Evolutionary conservation across 345 rosid genomes (phyloP), one percentile per base, ranked within the genome.

Genomic region (Melaleuca quinquenervia): DNA sequence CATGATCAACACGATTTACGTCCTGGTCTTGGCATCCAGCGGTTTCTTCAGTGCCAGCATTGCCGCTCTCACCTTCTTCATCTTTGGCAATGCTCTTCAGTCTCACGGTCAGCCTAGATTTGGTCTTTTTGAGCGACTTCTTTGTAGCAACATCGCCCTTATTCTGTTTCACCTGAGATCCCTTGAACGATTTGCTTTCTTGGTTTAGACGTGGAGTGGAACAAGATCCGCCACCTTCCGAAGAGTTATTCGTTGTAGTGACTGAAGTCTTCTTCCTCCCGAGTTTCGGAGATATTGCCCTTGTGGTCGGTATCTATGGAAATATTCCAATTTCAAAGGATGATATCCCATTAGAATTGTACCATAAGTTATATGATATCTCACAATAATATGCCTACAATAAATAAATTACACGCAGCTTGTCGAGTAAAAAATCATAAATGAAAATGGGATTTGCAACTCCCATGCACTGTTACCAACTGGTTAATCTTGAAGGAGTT

Each of bases 251-350:
- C 21, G 85, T 84, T 82, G 91, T 88, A 87, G 93, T 84, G 4
- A 85, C 54, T 20, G 86, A 87, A 86, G 85, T 92, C 94, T 96
- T 97, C 88, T 91, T 82, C 91, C 98, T 95, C 88, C 99, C 99
- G 12, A 97, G 95, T 92, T 97, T 97, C 45, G 99, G 99, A 64
- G 99, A 95, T 89, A 16, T 92, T 51, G 98, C 90, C 58, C 99
- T 95, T 12, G 99, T 97, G 50, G 95, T 94, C 70, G 99, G 98
- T 91, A 95, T 94, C 99, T 97, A 58, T 36, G 78, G 78, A 64
- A 18, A 70, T 70, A 70, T 70, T 70, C 78, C 78, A 70, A 32
- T 70, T 9, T 41, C 48, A 36, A 41, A 70, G 48, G 48, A 70
- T 16, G 24, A 70, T 32, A 70, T 70, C 48, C 48, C 26, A 70